These are phyloP conservation scores for Mortierella sp. DNA, from an alignment of 371 early-diverging fungal genomes.

Conservation along the genomic window DNA sequence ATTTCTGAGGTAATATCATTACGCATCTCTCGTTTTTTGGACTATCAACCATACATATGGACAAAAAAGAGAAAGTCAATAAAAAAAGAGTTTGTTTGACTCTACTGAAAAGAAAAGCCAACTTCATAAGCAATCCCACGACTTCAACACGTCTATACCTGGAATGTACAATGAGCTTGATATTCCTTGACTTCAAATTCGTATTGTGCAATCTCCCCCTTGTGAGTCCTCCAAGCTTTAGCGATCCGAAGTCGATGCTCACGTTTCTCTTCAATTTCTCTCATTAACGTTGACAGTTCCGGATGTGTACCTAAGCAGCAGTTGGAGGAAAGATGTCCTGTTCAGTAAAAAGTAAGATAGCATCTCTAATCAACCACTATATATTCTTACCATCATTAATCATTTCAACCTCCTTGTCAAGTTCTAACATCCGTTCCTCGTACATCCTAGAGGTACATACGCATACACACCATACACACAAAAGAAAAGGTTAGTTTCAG, in stretches of 20 bases:
- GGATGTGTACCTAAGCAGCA: constrained; percentile 52
- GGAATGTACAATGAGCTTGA: constrained; percentile 61
- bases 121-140: background rate
- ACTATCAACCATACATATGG: constrained; percentile 12
- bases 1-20: constrained; percentile 22
- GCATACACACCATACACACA: background rate
- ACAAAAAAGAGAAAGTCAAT: background rate
- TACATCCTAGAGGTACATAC: constrained; percentile 61
- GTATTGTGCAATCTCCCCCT: constrained; percentile 61
- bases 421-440: constrained; percentile 69
- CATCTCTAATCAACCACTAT: background rate
- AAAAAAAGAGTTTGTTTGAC: background rate
- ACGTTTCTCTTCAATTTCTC: constrained; percentile 69
- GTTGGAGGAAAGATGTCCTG: background rate
- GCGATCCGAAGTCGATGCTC: constrained; percentile 64
- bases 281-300: constrained; percentile 66
- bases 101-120: background rate
- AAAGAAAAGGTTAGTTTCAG: constrained; percentile 1
- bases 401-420: constrained; percentile 70
- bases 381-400: constrained; percentile 64
- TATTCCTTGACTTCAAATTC: constrained; percentile 72
- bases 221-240: constrained; percentile 67
- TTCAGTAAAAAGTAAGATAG: too few species aligned
- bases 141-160: constrained; percentile 17
- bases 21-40: constrained; percentile 36